Percentiles rank a stretch among this genome's conserved stretches.
These are phyloP conservation scores for Dysphania ambrosioides DNA, from an alignment of 148 eudicot species.

Conservation along the genomic window DNA sequence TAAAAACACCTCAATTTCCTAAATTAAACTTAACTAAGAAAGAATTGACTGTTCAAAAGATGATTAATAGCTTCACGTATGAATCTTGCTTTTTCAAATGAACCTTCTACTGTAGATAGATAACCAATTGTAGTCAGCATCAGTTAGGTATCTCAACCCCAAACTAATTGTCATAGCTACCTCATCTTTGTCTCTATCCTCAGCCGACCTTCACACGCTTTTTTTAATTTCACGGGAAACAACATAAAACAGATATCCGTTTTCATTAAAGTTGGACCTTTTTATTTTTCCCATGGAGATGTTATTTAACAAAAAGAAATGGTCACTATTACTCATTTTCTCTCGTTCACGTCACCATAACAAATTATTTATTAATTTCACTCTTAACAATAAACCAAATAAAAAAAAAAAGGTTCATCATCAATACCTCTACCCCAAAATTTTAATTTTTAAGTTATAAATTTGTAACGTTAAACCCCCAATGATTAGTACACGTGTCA, in stretches of 20 bases:
- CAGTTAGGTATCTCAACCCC: conserved; percentile 39
- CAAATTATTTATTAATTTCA: too few relatives aligned
- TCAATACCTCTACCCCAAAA: too few relatives aligned
- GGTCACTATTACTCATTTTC: too few relatives aligned
- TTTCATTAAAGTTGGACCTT: not conserved
- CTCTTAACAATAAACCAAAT: too few relatives aligned
- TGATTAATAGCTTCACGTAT: conserved; percentile 20
- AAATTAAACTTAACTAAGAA: conserved; percentile 6
- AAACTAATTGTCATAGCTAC: conserved; percentile 25
- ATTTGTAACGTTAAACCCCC: too few relatives aligned
- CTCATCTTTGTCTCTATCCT: conserved; percentile 33
- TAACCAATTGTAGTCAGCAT: conserved; percentile 25
- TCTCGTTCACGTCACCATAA: too few relatives aligned
- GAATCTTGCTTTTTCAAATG: conserved; percentile 18
- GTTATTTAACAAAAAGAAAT: too few relatives aligned
- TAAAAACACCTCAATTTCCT: too few relatives aligned
- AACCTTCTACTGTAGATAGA: conserved; percentile 13
- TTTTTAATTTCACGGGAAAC: not conserved
- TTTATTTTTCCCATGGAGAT: too few relatives aligned
- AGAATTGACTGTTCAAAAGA: conserved; percentile 13
- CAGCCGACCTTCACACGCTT: conserved; percentile 24
- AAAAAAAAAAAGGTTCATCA: too few relatives aligned
- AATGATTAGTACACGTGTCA: too few relatives aligned
- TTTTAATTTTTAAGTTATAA: too few relatives aligned
- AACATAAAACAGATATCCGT: not conserved